Evolutionary conservation across 163 green algal genomes (phyloP).

Genomic region (Chloromonas sp.): DNA sequence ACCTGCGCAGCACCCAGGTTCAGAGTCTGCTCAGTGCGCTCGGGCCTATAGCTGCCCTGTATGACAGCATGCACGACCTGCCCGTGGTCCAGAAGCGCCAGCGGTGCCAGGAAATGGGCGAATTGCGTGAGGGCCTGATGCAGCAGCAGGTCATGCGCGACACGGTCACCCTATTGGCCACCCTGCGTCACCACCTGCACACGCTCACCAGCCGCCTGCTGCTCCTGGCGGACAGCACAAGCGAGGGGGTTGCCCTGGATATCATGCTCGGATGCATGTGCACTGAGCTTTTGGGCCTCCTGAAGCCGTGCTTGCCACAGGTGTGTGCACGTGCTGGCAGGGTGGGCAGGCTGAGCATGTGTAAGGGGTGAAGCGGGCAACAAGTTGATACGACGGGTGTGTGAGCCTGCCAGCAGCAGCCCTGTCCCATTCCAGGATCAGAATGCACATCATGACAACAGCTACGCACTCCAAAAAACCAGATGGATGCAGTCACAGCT

Average conservation of each 20-base stretch:
- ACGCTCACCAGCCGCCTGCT: slow-evolving; percentile 40
- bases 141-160: slow-evolving; percentile 7
- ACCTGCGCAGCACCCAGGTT: neutral
- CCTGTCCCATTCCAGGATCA: no score
- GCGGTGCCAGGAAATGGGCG: slow-evolving; percentile 41
- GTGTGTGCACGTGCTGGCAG: neutral
- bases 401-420: no score
- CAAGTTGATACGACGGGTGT: no score
- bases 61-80: slow-evolving; percentile 51
- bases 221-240: slow-evolving; percentile 14
- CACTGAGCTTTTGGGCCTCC: slow-evolving; percentile 35
- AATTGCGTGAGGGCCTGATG: slow-evolving; percentile 28
- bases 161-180: neutral
- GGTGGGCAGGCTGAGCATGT: neutral
- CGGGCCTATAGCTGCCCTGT: slow-evolving; percentile 19
- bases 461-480: no score
- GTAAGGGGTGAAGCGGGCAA: neutral
- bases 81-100: slow-evolving; percentile 46
- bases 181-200: slow-evolving; percentile 47
- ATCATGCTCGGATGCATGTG: slow-evolving; percentile 46
- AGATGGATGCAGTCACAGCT: no score
- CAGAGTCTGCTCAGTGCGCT: slow-evolving; percentile 8
- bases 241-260: slow-evolving; percentile 43
- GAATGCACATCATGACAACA: no score
- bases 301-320: slow-evolving; percentile 12